Base-by-base conservation (phyloP, 495 filamentous ascomycete species). In the Physcia stellaris region DNA sequence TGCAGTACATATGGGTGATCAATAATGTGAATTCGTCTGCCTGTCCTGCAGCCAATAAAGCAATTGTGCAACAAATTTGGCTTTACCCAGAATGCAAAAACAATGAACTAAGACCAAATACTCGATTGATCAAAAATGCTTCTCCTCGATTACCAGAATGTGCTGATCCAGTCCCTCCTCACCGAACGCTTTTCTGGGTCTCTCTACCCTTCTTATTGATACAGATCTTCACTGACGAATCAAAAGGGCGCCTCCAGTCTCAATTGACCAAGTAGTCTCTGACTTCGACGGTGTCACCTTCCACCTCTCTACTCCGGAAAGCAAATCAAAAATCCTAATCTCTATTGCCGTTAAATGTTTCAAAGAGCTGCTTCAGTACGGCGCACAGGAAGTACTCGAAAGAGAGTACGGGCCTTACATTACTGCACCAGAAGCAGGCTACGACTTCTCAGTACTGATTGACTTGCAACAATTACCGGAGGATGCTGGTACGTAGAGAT, bases 211-310 rank as follows among this genome's bases (percentile, higher is more conserved):
- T 39, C 37, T 42, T 35, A 11, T 15, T n/a, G 4, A 22, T 21
- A 32, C 17, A n/a, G 7, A 13, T 15, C 28, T 13, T 47, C 13
- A 33, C 42, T 24, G 41, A 19, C 31, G 23, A 13, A n/a, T 45
- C 35, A 44, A 42, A 59, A 94, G 90, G 61, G 75, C 82, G 46
- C 63, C 82, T 34, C 86, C 84, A 31, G 71, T 76, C 31, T 80
- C 80, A 52, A 88, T 99, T 61, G 92, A 96, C 62, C 90, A 99
- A 64, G 79, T 92, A 40, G 87, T 90, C 31, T 95, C 87, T 49
- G 90, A 99, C 57, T 99, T 99, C 56, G 90, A 99, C 58, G 86
- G 86, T 48, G 88, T 94, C 38, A 90, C 80, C 42, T 99, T 95
- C 63, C 90, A 99, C 60, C 79, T 99, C 45, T 95, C 86, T 20